Evolutionary conservation across 805 yeast species (phyloP).

Genomic region (Candida ascalaphidarum): DNA sequence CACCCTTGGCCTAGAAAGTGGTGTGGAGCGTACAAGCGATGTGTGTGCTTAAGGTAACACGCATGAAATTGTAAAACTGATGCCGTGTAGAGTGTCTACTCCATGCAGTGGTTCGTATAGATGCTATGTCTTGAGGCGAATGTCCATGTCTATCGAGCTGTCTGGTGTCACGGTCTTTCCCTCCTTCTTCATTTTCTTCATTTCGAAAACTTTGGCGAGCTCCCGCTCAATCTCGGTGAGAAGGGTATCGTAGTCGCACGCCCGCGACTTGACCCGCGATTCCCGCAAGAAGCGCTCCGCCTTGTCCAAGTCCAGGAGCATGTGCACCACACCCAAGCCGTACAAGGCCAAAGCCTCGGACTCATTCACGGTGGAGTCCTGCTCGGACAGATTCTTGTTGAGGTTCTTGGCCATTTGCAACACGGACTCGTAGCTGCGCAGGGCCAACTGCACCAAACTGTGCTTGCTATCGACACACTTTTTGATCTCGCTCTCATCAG

Average conservation of each 20-base stretch:
- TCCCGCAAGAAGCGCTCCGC: conserved; percentile 61
- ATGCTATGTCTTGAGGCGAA: conserved; percentile 9
- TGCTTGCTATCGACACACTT: conserved; percentile 4
- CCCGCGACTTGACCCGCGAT: conserved; percentile 62
- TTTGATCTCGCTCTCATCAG: neutral
- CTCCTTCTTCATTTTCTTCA: conserved; percentile 12
- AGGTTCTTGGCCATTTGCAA: conserved; percentile 21
- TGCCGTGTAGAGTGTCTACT: no score
- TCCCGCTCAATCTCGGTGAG: conserved; percentile 61
- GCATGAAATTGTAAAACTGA: no score
- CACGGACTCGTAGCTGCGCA: conserved; percentile 28
- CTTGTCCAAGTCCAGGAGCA: conserved; percentile 42
- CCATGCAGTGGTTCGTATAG: no score
- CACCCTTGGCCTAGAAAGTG: no score
- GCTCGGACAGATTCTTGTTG: conserved; percentile 14
- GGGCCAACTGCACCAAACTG: conserved; percentile 19
- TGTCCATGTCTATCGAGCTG: conserved; percentile 16
- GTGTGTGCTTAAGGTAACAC: no score
- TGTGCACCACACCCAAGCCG: conserved; percentile 72
- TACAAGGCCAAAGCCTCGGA: conserved; percentile 75
- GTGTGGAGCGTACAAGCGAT: no score
- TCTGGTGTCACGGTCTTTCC: conserved; percentile 3
- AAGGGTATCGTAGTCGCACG: conserved; percentile 56
- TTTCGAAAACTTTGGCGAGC: conserved; percentile 41
- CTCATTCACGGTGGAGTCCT: conserved; percentile 36